Base-by-base conservation (phyloP, 1,284 basidiomycete species). In the Psilocybe mexicana region DNA sequence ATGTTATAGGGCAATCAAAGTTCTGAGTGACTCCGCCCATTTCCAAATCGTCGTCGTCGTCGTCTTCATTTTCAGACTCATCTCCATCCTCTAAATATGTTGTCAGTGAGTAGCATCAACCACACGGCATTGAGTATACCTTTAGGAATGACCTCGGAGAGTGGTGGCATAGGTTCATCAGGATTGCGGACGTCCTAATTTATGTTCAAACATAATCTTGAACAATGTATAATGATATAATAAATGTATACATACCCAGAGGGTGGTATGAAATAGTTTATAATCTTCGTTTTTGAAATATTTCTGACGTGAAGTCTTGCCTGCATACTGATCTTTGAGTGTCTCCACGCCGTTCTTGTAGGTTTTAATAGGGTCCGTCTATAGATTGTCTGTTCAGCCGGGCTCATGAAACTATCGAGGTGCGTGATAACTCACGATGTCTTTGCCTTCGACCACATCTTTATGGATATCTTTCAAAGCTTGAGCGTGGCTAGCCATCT, bases 1-100 rank as follows among this genome's bases (percentile, higher is more conserved):
- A 76, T 0, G 88, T 86, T 52, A 95, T 75, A 1, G 93, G 92
- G 63, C 93, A 95, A 54, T 84, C 88, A 77, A 85, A 92, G 63
- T 85, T 86, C 67, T 93, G 90, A 6, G 87, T 90, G 24, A 87
- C 80, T 49, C 92, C 92, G 48, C 93, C 94, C 46, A 94, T 77
- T 71, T 92, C 87, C 24, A 95, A 73, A 7, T 93, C 90, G 40
- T 93, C 90, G 47, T 89, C 87, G 46, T 87, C 85, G 54, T 90
- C 30, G 30, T 33, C 18, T 18, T 18, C 18, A 18, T 18, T 18
- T 18, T 18, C 88, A 58, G 86, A 90, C 36, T 81, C 84, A 65
- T 93, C 91, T 11, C 85, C 91, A 36, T 83, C 79, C 79, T 92
- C 90, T 88, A 67, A 3, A 40, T 12, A 62, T n/a, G 36, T 26